These are phyloP conservation scores for Niebla homalea DNA, from an alignment of 495 filamentous ascomycete genomes.

Conservation along the genomic window DNA sequence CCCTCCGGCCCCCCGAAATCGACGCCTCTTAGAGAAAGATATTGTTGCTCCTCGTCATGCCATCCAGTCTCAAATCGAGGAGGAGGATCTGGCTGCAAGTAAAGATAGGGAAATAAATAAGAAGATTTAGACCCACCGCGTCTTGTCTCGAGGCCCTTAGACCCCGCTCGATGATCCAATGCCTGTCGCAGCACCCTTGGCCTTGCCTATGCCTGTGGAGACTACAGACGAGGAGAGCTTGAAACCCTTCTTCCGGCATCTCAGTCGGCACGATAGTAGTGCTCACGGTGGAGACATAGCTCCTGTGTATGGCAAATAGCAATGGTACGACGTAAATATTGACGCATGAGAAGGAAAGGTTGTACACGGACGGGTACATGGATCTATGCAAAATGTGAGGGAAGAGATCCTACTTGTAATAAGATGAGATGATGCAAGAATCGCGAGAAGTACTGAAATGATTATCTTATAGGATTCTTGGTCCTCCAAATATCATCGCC, in stretches of 20 bases:
- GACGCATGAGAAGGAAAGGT: constrained; percentile 7
- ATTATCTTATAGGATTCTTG: constrained; percentile 26
- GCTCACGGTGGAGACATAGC: neutral
- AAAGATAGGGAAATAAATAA: neutral
- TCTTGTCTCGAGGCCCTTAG: constrained; percentile 2
- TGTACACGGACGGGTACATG: constrained; percentile 9
- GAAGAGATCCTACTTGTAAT: neutral
- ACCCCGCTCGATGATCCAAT: neutral
- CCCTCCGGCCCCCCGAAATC: no score
- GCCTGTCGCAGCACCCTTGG: neutral
- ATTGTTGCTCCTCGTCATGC: neutral
- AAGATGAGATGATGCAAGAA: no score
- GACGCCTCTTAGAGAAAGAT: neutral
- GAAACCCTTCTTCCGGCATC: neutral
- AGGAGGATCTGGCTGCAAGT: neutral
- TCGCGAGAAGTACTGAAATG: no score
- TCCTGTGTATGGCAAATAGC: neutral
- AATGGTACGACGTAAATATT: neutral
- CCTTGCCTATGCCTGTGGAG: constrained; percentile 1
- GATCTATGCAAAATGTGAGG: constrained; percentile 11
- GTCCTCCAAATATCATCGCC: constrained; percentile 24
- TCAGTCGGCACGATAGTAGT: neutral
- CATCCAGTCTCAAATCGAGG: neutral
- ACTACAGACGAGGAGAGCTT: constrained; percentile 2
- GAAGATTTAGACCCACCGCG: neutral